Base-by-base conservation (phyloP, 176 grass and related monocot genomes). In the Musa acuminata region DNA sequence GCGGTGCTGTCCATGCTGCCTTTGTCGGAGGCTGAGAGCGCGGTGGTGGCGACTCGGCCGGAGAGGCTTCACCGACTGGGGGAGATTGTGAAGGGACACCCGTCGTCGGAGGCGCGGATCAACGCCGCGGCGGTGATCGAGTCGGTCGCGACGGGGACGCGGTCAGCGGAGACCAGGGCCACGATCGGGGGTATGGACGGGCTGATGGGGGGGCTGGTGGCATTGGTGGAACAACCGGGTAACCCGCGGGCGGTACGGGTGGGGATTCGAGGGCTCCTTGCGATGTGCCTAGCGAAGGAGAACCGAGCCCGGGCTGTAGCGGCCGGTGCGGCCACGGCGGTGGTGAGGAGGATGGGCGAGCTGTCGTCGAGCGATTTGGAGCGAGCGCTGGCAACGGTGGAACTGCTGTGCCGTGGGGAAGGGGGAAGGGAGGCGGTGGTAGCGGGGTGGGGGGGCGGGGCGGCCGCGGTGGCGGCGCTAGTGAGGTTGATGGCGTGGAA, bases 201-300 rank as follows among this genome's bases (percentile, higher is more conserved):
- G 0, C 74, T 91, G 60, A 77, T 77, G 75, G 48, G 19, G 1
- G 75, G 74, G 19, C 60, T 77, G 2, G 95, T 91, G 1, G 81
- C 81, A 77, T 77, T 97, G 49, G 81, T 80, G 10, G 85, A 90
- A 17, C 90, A 97, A 62, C 84, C 84, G 75, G 75, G 76, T 17
- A 75, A 85, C 80, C 72, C 87, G 1, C 93, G 93, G 17, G 90
- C 93, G 23, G 95, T 85, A 24, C 84, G 90, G 55, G 86, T 89
- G n/a, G 90, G 90, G 64, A 84, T 98, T 49, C 80, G 86, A 35
- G 86, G 84, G 3, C 79, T 98, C 0, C 93, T 98, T 24, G 87
- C 88, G 55, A 75, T 98, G 21, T 98, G 94, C 81, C 88, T 98
- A 9, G 84, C 84, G 21, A 91, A 88, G 84, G 94, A 98, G 58